phyloP scores from a whole-genome alignment of 768 basidiomycete genomes.

The Exsudoporus frostii region DNA sequence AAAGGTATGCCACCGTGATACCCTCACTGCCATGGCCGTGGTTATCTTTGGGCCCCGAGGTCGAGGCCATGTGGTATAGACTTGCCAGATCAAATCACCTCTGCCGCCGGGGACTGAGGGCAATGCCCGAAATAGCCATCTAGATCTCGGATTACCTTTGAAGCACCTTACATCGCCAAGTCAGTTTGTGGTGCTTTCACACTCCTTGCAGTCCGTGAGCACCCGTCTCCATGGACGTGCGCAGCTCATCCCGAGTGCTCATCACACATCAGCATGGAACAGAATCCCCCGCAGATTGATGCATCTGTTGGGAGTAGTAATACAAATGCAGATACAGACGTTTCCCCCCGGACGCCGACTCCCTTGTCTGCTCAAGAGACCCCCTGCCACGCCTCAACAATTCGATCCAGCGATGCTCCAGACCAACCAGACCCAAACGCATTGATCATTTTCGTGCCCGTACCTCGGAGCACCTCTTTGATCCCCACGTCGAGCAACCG shows the following conservation, averaged over 20 bases:
- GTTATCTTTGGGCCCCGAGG: not conserved
- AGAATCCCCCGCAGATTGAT: not conserved
- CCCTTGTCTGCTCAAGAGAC: conserved; percentile 3
- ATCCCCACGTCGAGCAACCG: conserved; percentile 54
- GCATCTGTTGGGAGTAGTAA: not conserved
- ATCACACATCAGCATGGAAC: not conserved
- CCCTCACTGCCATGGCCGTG: too few species aligned
- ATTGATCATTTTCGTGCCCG: conserved; percentile 78
- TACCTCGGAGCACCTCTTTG: conserved; percentile 80
- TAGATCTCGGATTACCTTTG: too few species aligned
- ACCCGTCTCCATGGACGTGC: not conserved
- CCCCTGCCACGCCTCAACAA: conserved; percentile 54
- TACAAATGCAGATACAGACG: not conserved
- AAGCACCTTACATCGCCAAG: not conserved
- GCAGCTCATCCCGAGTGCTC: not conserved
- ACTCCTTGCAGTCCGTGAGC: not conserved
- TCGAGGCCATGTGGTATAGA: too few species aligned
- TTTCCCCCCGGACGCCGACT: not conserved
- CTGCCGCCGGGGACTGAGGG: too few species aligned
- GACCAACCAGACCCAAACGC: conserved; percentile 72
- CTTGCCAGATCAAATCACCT: too few species aligned
- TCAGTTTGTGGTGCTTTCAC: not conserved
- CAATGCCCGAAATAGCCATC: too few species aligned
- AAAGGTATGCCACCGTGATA: too few species aligned
- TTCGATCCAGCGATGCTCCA: conserved; percentile 63